Conservation (phyloP, 2,329 filamentous ascomycete species). For the Xylariaceae sp. region DNA sequence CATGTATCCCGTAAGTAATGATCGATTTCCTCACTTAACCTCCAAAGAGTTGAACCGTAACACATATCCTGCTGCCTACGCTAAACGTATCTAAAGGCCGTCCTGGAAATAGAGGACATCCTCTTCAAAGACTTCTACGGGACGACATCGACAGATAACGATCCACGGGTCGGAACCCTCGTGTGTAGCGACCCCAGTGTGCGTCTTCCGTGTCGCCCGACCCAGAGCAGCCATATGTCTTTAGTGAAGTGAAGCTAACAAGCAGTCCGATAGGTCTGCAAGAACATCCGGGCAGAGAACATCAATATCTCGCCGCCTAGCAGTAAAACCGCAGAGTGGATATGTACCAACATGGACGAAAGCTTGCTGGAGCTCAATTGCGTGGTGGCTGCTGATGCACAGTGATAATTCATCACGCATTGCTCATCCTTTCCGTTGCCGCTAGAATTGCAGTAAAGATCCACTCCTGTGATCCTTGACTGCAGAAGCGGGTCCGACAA, state of each 20-base stretch:
- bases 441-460: no score
- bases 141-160: constrained; percentile 44
- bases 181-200: constrained; percentile 31
- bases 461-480: no score
- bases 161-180: constrained; percentile 26
- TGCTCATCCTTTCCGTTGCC: no score
- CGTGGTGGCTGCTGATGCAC: no score
- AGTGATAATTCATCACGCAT: no score
- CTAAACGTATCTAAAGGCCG: constrained; percentile 38
- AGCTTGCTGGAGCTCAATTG: constrained; percentile 23
- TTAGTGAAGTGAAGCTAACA: background rate
- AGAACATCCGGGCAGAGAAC: constrained; percentile 25
- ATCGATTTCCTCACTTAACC: no score
- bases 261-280: constrained; percentile 26
- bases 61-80: background rate
- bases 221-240: no score
- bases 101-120: constrained; percentile 59
- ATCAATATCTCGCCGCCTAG: constrained; percentile 23
- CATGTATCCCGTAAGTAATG: constrained; percentile 36
- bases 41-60: background rate
- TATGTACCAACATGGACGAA: constrained; percentile 29
- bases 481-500: no score
- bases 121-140: constrained; percentile 59
- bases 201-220: background rate
- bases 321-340: constrained; percentile 17